Conservation (phyloP, 192 early-diverging fungal species). For the Endogone sp. region DNA sequence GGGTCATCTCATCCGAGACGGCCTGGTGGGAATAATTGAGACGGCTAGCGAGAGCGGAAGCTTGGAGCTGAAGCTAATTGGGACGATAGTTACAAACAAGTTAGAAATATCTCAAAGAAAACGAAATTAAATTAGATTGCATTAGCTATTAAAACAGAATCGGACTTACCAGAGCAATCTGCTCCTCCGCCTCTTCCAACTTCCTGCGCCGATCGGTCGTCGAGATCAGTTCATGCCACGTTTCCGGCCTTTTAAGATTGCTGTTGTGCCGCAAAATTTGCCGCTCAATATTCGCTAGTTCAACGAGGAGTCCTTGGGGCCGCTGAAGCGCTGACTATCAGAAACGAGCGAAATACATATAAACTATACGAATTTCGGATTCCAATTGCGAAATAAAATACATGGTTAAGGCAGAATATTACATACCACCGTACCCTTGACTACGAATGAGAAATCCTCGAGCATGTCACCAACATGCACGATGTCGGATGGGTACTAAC, state of each 20-base stretch:
- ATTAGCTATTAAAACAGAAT: too few species aligned
- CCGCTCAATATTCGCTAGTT: constrained; percentile 5
- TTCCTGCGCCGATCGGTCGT: constrained; percentile 22
- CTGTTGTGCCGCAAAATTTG: constrained; percentile 24
- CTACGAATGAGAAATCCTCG: background rate
- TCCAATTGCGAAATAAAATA: too few species aligned
- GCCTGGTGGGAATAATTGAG: constrained; percentile 38
- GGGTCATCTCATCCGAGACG: constrained; percentile 46
- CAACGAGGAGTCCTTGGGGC: constrained; percentile 16
- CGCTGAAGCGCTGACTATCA: constrained; percentile 21
- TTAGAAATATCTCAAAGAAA: constrained; percentile 1
- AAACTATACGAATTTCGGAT: too few species aligned
- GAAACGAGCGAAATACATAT: too few species aligned
- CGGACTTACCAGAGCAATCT: constrained; percentile 31
- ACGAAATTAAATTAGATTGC: too few species aligned
- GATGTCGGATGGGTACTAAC: background rate
- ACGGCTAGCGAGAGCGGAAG: constrained; percentile 31
- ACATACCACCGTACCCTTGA: constrained; percentile 25
- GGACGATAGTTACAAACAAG: constrained; percentile 5
- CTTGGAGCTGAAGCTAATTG: constrained; percentile 32
- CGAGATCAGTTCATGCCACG: constrained; percentile 19
- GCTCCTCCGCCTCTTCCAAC: constrained; percentile 34
- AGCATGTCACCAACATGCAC: background rate
- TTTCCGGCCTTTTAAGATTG: constrained; percentile 2
- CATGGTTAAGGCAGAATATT: background rate